A percentile compares a stretch with the other conserved stretches of the same genome.
Conservation (phyloP, 2,329 filamentous ascomycete genomes). For the Purpureocillium lavendulum region DNA sequence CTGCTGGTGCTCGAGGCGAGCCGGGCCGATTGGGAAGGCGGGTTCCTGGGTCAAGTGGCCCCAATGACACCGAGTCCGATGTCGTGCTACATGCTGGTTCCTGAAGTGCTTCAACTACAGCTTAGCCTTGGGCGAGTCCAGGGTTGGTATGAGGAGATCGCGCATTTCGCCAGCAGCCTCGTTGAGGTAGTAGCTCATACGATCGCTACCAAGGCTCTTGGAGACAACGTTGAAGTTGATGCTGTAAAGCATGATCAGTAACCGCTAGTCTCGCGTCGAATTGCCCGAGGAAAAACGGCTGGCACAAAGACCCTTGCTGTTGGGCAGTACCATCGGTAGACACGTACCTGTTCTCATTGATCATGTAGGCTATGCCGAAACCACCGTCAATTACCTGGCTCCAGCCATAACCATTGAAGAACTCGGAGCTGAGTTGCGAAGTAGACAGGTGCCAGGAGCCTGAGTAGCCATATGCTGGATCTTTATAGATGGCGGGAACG, state of each 20-base stretch:
- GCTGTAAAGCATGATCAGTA: slow-evolving; percentile 34
- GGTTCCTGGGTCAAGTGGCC: no score
- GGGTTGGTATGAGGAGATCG: slow-evolving; percentile 72
- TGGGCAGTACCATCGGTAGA: not conserved
- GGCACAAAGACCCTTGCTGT: no score
- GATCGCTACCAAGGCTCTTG: slow-evolving; percentile 81
- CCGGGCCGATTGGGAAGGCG: no score
- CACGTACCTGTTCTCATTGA: slow-evolving; percentile 85
- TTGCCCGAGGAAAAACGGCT: no score
- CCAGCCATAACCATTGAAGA: slow-evolving; percentile 99
- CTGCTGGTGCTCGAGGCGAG: no score
- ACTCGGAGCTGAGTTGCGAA: slow-evolving; percentile 88
- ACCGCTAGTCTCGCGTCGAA: no score
- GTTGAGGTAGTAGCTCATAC: slow-evolving; percentile 93
- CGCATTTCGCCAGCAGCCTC: slow-evolving; percentile 88
- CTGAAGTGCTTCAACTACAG: no score
- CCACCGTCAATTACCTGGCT: slow-evolving; percentile 94
- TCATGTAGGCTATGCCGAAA: slow-evolving; percentile 99
- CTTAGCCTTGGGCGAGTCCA: slow-evolving; percentile 79
- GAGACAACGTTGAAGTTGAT: slow-evolving; percentile 97
- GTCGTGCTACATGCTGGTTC: no score
- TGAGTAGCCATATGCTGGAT: slow-evolving; percentile 79
- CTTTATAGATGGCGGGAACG: slow-evolving; percentile 73
- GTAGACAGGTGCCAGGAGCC: slow-evolving; percentile 83
- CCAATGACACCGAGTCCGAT: no score